Percentiles rank a stretch among this genome's conserved stretches.
Conservation (phyloP, 495 filamentous ascomycete species). For the Stereocaulon alpinum region DNA sequence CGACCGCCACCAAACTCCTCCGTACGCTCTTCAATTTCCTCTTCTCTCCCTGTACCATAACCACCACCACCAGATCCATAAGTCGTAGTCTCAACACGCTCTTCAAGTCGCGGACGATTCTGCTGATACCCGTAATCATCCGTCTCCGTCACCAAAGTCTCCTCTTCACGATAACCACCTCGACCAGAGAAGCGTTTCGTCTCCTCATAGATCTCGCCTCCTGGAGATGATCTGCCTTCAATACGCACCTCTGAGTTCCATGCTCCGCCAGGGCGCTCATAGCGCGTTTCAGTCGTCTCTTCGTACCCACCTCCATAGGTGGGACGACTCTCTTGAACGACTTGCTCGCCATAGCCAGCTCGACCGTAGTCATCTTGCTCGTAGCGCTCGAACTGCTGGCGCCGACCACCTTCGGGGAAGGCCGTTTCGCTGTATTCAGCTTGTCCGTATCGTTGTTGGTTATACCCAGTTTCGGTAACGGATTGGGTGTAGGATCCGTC, state of each 20-base stretch:
- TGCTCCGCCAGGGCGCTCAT: conserved; percentile 14
- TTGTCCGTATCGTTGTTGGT: conserved; percentile 27
- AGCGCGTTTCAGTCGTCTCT: conserved; percentile 19
- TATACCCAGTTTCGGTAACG: conserved; percentile 25
- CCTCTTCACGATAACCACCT: conserved; percentile 8
- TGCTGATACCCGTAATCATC: conserved; percentile 4
- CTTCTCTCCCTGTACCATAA: conserved; percentile 3
- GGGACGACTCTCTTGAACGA: conserved; percentile 15
- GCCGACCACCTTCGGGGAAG: conserved; percentile 27
- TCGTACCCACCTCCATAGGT: conserved; percentile 22
- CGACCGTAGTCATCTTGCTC: conserved; percentile 24
- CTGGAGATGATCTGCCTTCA: conserved; percentile 12
- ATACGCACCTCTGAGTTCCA: conserved; percentile 20
- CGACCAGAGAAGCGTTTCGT: conserved; percentile 11
- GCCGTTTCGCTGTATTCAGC: conserved; percentile 30
- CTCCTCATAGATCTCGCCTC: conserved; percentile 10
- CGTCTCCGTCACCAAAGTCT: background rate
- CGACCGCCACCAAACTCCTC: background rate
- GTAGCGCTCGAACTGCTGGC: conserved; percentile 31
- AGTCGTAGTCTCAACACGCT: background rate
- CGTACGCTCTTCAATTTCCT: conserved; percentile 1
- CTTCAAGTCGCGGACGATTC: background rate
- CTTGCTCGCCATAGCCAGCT: conserved; percentile 18
- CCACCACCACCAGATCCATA: background rate
- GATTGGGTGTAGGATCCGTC: conserved; percentile 32